phyloP scores from a whole-genome alignment of 768 basidiomycete genomes.

The Tulasnella calospora region DNA sequence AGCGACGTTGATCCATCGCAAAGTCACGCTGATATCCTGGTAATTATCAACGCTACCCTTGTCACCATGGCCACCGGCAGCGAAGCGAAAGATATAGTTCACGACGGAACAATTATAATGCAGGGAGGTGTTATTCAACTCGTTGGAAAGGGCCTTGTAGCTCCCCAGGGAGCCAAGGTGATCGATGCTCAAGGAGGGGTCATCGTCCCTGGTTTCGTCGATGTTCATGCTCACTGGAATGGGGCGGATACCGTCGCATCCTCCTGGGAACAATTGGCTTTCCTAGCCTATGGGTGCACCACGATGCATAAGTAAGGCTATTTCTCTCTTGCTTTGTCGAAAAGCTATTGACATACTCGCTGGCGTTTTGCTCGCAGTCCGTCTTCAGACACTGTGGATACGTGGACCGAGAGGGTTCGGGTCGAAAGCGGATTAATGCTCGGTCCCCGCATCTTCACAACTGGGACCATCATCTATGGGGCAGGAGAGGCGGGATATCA shows the following conservation, averaged over 20 bases:
- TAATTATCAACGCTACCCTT: conserved; percentile 63
- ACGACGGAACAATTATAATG: conserved; percentile 49
- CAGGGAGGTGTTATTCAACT: conserved; percentile 56
- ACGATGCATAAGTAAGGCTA: conserved; percentile 63
- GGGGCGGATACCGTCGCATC: conserved; percentile 49
- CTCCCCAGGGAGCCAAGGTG: conserved; percentile 43
- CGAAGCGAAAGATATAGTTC: conserved; percentile 47
- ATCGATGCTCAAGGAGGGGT: conserved; percentile 62
- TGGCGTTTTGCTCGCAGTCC: conserved; percentile 44
- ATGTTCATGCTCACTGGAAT: conserved; percentile 71
- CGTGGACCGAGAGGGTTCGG: conserved; percentile 61
- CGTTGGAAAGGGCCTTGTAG: conserved; percentile 40
- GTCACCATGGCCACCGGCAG: conserved; percentile 62
- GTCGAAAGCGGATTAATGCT: conserved; percentile 63
- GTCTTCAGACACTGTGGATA: conserved; percentile 56
- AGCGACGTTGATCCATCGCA: conserved; percentile 28
- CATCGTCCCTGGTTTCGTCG: conserved; percentile 67
- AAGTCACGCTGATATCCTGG: conserved; percentile 44
- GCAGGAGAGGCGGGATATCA: conserved; percentile 46
- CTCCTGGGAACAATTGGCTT: conserved; percentile 71
- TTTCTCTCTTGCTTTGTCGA: conserved; percentile 9
- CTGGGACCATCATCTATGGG: conserved; percentile 61
- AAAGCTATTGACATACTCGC: neutral
- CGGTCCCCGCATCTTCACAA: conserved; percentile 69
- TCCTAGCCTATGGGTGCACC: conserved; percentile 71